Conservation (phyloP, 2,329 filamentous ascomycete genomes). For the Trichoderma afroharzianum region DNA sequence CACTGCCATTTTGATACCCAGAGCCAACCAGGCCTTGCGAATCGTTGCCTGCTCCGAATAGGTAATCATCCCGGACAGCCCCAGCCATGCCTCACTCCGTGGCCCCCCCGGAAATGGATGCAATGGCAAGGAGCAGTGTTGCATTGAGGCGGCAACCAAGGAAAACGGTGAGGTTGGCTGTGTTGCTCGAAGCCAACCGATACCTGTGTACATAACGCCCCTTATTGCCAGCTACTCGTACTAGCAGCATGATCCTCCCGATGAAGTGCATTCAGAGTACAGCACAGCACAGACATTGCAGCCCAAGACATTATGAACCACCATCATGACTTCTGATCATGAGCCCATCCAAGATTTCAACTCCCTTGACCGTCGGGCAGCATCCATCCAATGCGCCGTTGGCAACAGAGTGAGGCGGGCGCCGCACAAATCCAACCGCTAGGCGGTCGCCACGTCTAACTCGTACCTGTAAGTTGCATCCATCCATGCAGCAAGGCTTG, state of each 20-base stretch:
- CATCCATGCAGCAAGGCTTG: conserved; percentile 14
- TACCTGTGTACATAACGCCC: not conserved
- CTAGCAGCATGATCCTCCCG: not conserved
- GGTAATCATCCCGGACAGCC: not conserved
- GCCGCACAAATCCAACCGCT: conserved; percentile 10
- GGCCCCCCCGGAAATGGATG: not conserved
- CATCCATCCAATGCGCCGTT: not conserved
- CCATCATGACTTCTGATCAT: not conserved
- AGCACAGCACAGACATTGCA: not conserved
- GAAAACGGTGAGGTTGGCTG: not conserved
- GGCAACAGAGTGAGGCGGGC: not conserved
- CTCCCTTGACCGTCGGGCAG: conserved; percentile 6
- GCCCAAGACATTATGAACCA: not conserved
- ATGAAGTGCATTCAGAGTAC: not conserved
- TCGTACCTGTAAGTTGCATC: not conserved
- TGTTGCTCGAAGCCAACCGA: not conserved
- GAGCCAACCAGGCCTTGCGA: not conserved
- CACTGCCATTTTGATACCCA: not conserved
- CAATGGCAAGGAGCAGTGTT: not conserved
- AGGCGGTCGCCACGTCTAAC: conserved; percentile 14
- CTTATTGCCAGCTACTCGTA: not conserved
- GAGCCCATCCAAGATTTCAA: not conserved
- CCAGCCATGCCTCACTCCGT: not conserved
- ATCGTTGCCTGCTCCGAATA: not conserved
- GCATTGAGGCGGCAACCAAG: not conserved